Base-by-base conservation (phyloP, 2,329 filamentous ascomycete genomes). In the Nemania sp. region DNA sequence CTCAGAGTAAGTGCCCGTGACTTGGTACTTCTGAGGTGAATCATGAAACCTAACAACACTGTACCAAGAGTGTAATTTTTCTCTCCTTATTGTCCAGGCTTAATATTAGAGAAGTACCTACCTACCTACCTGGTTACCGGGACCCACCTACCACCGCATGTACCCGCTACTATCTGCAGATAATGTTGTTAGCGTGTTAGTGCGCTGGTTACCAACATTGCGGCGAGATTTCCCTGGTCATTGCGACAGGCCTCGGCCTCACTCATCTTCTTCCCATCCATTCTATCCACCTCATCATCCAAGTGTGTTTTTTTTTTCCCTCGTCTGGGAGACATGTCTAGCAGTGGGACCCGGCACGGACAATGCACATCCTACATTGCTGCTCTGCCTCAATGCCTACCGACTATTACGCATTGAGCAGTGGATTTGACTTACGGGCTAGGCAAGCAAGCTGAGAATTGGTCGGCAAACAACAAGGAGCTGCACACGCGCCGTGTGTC, bases 301-400 rank as follows among this genome's bases (percentile, higher is more conserved):
- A 42, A 37, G 28, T 41, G 40, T 31, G 36, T 57, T 52, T 43
- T 20, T 19, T 46, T 53, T 36, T 26, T 41, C 33, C 2, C 49
- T 28, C 28, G 11, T 31, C 28, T 12, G 30, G 26, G 44, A 56
- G 49, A 39, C 49, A 37, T 42, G 49, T 56, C 54, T 49, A 40
- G 49, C 54, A 49, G 51, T 34, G 37, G 26, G 55, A 48, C 28
- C 47, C 41, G 23, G 37, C 15, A 37, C 26, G 47, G 51, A 57
- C 51, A 56, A 57, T 57, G 55, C 40, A 43, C 51, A 40, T 36
- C 28, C 22, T 23, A n/a, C 20, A 20, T 19, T 40, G 54, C 41
- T 44, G 54, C 50, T 45, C 54, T 43, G 41, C 26, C 46, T 50
- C 51, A 36, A 51, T 48, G 47, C 39, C 51, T 37, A 22, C 33